Base-by-base conservation (phyloP, 2,329 filamentous ascomycete species). In the Tolypocladium album region DNA sequence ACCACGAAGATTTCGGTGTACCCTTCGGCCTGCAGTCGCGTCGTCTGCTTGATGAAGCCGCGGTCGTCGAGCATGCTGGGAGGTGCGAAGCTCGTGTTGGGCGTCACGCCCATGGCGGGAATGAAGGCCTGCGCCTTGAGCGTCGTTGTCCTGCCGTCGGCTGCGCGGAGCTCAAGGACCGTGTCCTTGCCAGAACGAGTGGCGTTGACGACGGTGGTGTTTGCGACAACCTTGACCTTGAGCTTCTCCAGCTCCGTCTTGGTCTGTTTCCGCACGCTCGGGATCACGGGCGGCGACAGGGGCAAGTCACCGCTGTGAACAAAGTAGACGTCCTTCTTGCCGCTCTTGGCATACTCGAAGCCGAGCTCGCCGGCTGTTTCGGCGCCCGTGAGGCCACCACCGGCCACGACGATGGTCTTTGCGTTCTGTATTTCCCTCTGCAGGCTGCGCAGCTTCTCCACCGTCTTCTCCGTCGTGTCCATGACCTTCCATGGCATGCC, bases 361-460 rank as follows among this genome's bases (percentile, higher is more conserved):
- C 75, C 81, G 34, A 84, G 75, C 69, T 84, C 81, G 45, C 77
- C 81, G 5, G 75, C 76, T 11, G 78, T 71, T 68, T 84, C 81
- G 39, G 78, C 68, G 27, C 81, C 81, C 0, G 80, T 83, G 24
- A 73, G 56, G 27, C 81, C 81, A 11, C 76, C 81, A 43, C 82
- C 81, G 20, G 74, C 79, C 4, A 84, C 71, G 57, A 83, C 78
- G 61, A 84, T 77, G 34, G 74, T 76, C 60, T 74, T 70, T 17
- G 81, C 80, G 12, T 67, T 63, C 15, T 69, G 65, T 63, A 84
- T 74, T 53, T 71, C 65, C 2, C 67, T 43, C 31, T 74, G 75
- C 42, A 77, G 64, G 22, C 63, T 58, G 36, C 72, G 71, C 4
- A 82, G 65, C 24, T 69, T 70, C 0, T 69, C 67, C 58, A 74